Conservation (phyloP, 148 eudicot genomes). For the Amaranthus palmeri region DNA sequence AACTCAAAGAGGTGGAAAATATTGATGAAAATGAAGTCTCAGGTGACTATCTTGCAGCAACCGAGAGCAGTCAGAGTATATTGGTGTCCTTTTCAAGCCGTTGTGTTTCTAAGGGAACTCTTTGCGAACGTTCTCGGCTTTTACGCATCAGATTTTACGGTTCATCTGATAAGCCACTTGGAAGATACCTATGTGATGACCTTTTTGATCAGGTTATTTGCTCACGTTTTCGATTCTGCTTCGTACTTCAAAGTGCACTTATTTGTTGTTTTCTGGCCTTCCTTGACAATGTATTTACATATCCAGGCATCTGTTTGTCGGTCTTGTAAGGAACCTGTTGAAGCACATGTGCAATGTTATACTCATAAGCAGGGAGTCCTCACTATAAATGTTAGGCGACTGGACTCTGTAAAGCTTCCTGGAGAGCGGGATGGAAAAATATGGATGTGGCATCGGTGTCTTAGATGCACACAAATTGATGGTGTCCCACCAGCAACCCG, state of each 20-base stretch:
- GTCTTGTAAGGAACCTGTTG: conserved; percentile 85
- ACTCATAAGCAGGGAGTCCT: conserved; percentile 91
- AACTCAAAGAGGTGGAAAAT: conserved; percentile 27
- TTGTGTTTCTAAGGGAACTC: conserved; percentile 76
- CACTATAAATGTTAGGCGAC: conserved; percentile 72
- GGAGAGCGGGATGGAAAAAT: conserved; percentile 93
- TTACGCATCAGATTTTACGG: conserved; percentile 89
- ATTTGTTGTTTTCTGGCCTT: too few relatives aligned
- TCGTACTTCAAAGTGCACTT: neutral
- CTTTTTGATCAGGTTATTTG: conserved; percentile 76
- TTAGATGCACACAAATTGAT: conserved; percentile 60
- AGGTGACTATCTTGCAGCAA: conserved; percentile 46
- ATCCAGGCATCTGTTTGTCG: conserved; percentile 61
- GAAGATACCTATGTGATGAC: conserved; percentile 77
- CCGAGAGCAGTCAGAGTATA: conserved; percentile 72
- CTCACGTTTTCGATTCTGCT: conserved; percentile 28
- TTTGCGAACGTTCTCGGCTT: conserved; percentile 89
- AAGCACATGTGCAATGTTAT: conserved; percentile 85
- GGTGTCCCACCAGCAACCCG: conserved; percentile 89
- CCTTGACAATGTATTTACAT: neutral
- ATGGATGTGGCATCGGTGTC: conserved; percentile 99
- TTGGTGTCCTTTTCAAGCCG: conserved; percentile 89
- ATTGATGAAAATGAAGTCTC: conserved; percentile 40
- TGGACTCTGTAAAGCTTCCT: conserved; percentile 57
- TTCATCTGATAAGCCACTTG: conserved; percentile 89